Evolutionary conservation across 148 eudicot genomes (phyloP).

Genomic region (Nepenthes gracilis): DNA sequence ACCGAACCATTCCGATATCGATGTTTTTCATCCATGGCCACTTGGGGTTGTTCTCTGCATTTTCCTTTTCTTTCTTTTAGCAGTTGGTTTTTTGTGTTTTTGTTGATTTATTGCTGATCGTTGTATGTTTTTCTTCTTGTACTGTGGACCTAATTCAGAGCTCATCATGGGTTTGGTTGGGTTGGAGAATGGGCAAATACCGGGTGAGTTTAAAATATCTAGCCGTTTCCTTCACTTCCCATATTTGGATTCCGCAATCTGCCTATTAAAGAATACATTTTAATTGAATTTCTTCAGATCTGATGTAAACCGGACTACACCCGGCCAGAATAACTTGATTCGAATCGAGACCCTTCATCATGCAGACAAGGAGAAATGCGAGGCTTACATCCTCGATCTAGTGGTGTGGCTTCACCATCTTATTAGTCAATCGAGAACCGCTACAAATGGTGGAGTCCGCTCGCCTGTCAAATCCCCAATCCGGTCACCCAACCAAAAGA

Average conservation of each 20-base stretch:
- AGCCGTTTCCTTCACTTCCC: background rate
- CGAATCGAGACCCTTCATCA: constrained; percentile 85
- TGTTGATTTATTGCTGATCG: constrained; percentile 6
- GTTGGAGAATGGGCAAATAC: constrained; percentile 99
- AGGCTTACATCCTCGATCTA: constrained; percentile 73
- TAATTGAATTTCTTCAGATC: constrained; percentile 31
- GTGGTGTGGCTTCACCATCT: constrained; percentile 88
- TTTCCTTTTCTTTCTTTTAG: too few relatives aligned
- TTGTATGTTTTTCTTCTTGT: constrained; percentile 6
- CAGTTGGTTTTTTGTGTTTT: background rate
- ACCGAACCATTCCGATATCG: too few relatives aligned
- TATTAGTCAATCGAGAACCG: constrained; percentile 51
- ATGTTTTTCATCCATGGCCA: too few relatives aligned
- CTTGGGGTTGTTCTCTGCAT: too few relatives aligned
- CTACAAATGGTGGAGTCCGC: constrained; percentile 30
- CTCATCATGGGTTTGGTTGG: constrained; percentile 98
- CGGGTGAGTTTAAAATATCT: constrained; percentile 35
- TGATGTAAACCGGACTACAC: constrained; percentile 45
- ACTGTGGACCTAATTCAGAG: constrained; percentile 35
- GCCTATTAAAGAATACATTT: background rate
- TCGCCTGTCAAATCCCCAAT: constrained; percentile 88
- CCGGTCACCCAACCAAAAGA: constrained; percentile 66
- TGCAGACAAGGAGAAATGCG: constrained; percentile 83
- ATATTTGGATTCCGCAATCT: background rate
- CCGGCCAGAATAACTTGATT: constrained; percentile 64